Evolutionary conservation across 163 green algal genomes (phyloP).

Genomic region (Volvox carteri): DNA sequence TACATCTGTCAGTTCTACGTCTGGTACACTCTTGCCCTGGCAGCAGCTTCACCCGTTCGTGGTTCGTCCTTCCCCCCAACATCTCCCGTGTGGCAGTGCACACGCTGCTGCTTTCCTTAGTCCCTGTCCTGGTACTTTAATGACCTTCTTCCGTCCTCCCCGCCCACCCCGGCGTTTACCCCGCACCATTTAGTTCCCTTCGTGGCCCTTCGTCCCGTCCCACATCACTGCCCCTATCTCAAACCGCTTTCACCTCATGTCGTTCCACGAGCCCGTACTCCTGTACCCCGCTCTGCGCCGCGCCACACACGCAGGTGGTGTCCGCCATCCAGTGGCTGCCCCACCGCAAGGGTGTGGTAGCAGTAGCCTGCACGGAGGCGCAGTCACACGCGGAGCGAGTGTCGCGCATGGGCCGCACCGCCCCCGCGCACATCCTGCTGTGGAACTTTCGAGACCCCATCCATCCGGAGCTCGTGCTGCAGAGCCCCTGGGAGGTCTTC

Average conservation of each 20-base stretch:
- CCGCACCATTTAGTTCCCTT: no score
- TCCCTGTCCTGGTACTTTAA: neutral
- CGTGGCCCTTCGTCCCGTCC: no score
- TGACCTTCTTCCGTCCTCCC: neutral
- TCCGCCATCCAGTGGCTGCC: conserved; percentile 86
- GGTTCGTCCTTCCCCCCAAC: neutral
- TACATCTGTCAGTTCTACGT: neutral
- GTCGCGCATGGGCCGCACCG: conserved; percentile 67
- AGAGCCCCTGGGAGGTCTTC: conserved; percentile 75
- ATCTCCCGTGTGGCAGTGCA: no score
- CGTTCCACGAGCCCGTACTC: no score
- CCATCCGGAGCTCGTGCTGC: conserved; percentile 85
- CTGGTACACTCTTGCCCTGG: no score
- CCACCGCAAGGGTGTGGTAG: conserved; percentile 76
- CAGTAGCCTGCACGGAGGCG: conserved; percentile 77
- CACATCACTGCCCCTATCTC: no score
- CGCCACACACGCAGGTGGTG: conserved; percentile 76
- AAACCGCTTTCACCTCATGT: no score
- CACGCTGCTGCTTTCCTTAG: neutral
- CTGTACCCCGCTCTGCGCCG: no score
- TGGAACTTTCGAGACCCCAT: conserved; percentile 90
- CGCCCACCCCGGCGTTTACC: no score
- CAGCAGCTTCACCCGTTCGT: no score
- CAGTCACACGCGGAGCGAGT: conserved; percentile 75
- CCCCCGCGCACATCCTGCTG: conserved; percentile 77